These are phyloP conservation scores for Talaromyces sp. DNA, from an alignment of 2,329 filamentous ascomycete genomes.

Conservation along the genomic window DNA sequence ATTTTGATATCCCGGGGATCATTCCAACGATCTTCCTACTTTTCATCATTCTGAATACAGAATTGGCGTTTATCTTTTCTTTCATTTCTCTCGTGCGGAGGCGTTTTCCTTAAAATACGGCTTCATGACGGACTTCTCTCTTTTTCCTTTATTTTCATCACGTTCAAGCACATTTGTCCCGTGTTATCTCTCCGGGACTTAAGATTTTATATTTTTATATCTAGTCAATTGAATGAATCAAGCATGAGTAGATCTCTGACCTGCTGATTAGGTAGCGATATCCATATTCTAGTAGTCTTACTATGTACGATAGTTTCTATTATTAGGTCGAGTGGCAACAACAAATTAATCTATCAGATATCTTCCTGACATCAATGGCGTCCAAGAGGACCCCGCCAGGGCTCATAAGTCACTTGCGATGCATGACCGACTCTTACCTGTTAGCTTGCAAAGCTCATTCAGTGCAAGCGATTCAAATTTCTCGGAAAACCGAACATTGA, in stretches of 20 bases:
- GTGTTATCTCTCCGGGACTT: neutral
- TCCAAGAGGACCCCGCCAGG: neutral
- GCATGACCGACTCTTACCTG: neutral
- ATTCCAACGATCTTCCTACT: slow-evolving; percentile 14
- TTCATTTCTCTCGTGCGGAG: neutral
- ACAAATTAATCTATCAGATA: neutral
- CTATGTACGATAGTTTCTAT: neutral
- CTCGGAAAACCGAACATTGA: neutral
- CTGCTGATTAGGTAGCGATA: neutral
- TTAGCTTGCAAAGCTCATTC: neutral
- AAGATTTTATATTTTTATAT: neutral
- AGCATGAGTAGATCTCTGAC: neutral
- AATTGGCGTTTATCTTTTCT: slow-evolving; percentile 4
- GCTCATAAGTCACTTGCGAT: neutral
- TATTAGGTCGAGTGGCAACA: neutral
- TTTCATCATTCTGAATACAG: slow-evolving; percentile 12
- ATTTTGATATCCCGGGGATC: slow-evolving; percentile 13
- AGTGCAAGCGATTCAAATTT: neutral
- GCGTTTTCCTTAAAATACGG: neutral
- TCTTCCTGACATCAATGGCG: neutral
- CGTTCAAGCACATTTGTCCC: neutral
- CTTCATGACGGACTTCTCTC: neutral
- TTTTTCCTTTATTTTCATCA: neutral
- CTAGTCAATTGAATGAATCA: neutral
- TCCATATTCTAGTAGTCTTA: neutral